These are phyloP conservation scores for Metrosideros polymorpha DNA, from an alignment of 441 rosid genomes.

Conservation along the genomic window DNA sequence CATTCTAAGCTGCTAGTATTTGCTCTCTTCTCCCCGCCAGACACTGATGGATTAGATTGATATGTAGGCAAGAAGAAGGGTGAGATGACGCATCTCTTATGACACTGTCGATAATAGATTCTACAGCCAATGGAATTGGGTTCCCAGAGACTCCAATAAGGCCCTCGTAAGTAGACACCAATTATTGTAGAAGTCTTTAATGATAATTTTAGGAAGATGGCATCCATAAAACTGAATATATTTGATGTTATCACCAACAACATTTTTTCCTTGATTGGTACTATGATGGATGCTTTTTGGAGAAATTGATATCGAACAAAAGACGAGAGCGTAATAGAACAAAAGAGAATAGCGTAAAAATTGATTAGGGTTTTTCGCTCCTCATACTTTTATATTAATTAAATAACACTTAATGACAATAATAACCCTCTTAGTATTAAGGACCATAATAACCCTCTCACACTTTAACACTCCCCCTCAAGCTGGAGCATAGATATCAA, in stretches of 20 bases:
- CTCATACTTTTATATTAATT: too few species aligned
- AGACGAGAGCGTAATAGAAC: too few species aligned
- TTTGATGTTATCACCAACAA: not conserved
- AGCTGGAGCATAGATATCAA: too few species aligned
- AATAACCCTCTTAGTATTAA: too few species aligned
- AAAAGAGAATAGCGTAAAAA: too few species aligned
- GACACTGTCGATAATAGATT: not conserved
- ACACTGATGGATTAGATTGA: not conserved
- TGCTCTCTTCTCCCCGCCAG: not conserved
- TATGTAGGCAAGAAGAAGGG: not conserved
- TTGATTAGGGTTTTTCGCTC: too few species aligned
- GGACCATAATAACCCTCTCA: too few species aligned
- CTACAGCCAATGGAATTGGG: not conserved
- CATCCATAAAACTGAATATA: not conserved
- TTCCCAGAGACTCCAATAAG: not conserved
- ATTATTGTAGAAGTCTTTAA: not conserved
- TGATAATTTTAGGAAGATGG: not conserved
- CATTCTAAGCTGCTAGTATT: not conserved
- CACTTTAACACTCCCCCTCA: too few species aligned
- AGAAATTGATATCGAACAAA: too few species aligned
- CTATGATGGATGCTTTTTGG: not conserved
- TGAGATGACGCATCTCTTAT: not conserved
- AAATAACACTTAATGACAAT: too few species aligned
- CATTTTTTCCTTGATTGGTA: not conserved
- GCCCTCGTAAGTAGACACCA: not conserved